Evolutionary conservation across 2,329 filamentous ascomycete genomes (phyloP), one percentile per base, ranked within the genome.

Genomic region (Colletotrichum phormii): DNA sequence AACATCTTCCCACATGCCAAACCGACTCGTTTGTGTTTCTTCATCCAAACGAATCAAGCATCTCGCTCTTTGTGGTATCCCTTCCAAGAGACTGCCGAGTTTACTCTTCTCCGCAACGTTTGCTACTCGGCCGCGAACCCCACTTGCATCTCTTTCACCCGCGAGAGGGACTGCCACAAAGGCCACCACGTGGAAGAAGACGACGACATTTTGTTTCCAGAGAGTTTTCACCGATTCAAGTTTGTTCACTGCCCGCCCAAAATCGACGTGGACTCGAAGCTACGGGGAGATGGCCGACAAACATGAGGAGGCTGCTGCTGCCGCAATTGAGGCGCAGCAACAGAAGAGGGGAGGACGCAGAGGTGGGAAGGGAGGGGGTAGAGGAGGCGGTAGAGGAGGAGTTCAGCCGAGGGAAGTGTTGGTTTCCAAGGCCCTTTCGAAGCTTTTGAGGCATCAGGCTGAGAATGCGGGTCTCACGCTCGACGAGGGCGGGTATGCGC

Each of bases 401-500:
- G 78, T 78, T 5, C 79, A 79, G 71, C 78, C 79, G 57, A 83
- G 88, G n/a, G 84, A 87, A 24, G 81, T 87, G 24, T 82, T 84
- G 67, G 80, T 90, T 57, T 90, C 88, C 8, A 88, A 84, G 75
- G 87, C 88, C 12, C 80, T 91, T 57, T 90, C 88, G 18, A 82
- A 79, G 75, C 81, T 91, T 60, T 79, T 91, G 72, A 80, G 89
- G 37, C 89, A 91, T 75, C 88, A 90, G 81, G 89, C 89, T 9
- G 81, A 82, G 63, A 87, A 86, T 51, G 90, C 87, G 24, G 89
- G 90, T 4, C 84, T 92, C 59, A 76, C 80, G 76, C 85, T 92
- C 8, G 90, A 92, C 77, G 81, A 77, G 1, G 89, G 90, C 77
- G 91, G 91, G 0, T 92, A 84, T 78, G 90, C 89, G 54, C 82